Evolutionary conservation across 345 rosid species (phyloP).

Genomic region (Eucalyptus sideroxylon): DNA sequence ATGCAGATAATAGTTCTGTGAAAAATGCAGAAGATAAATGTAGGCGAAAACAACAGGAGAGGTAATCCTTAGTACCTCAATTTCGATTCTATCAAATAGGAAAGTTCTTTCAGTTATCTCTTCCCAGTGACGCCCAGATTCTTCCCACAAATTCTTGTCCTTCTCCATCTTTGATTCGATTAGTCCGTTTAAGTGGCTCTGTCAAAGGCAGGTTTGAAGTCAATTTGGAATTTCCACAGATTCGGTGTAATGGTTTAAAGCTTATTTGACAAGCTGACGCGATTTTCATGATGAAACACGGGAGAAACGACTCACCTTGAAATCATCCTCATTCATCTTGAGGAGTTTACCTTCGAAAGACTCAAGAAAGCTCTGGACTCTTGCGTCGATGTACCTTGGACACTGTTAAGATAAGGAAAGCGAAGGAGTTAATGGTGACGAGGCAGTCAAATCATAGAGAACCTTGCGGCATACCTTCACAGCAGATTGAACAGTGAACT

Average conservation of each 20-base stretch:
- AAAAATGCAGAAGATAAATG: background rate
- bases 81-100: conserved; percentile 56
- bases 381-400: conserved; percentile 59
- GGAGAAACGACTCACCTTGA: conserved; percentile 34
- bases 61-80: conserved; percentile 35
- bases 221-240: background rate
- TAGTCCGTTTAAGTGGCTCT: conserved; percentile 64
- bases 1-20: background rate
- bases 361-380: conserved; percentile 62
- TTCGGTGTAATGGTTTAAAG: background rate
- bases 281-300: background rate
- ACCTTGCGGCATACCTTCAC: conserved; percentile 30
- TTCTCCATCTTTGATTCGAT: conserved; percentile 82
- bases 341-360: conserved; percentile 43
- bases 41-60: background rate
- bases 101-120: conserved; percentile 57
- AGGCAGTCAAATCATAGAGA: background rate
- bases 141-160: conserved; percentile 75
- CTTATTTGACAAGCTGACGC: background rate
- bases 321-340: conserved; percentile 62
- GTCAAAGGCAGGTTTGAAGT: background rate
- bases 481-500: conserved; percentile 69
- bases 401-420: conserved; percentile 25
- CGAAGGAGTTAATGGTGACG: background rate
- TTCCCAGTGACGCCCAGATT: conserved; percentile 51